Percentiles rank a stretch among this genome's conserved stretches.
Evolutionary conservation across 306 rosid genomes (phyloP).

Genomic region (Rubus idaeus): DNA sequence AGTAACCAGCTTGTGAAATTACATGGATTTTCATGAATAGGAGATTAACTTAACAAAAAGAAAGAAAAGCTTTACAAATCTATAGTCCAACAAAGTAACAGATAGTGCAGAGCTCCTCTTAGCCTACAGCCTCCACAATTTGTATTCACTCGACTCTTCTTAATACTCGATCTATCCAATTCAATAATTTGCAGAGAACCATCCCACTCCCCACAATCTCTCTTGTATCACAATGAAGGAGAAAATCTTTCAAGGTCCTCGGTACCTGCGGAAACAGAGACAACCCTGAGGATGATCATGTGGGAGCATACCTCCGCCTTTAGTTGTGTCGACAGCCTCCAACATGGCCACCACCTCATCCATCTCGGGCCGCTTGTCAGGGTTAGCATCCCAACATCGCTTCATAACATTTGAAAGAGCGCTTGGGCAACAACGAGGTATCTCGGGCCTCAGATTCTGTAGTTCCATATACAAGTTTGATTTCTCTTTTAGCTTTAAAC

Average conservation of each 20-base stretch:
- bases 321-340: constrained; percentile 92
- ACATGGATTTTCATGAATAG: constrained; percentile 29
- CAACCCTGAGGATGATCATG: constrained; percentile 83
- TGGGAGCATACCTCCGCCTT: constrained; percentile 99
- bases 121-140: constrained; percentile 43
- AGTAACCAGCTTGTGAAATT: constrained; percentile 13
- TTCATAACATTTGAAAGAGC: constrained; percentile 95
- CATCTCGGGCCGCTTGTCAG: constrained; percentile 96
- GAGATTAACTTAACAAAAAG: constrained; percentile 19
- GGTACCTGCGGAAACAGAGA: constrained; percentile 71
- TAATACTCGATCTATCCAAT: constrained; percentile 31
- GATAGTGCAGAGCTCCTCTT: constrained; percentile 46
- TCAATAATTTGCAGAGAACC: constrained; percentile 37
- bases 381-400: constrained; percentile 99
- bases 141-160: constrained; percentile 40
- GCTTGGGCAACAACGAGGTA: constrained; percentile 99
- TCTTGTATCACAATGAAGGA: constrained; percentile 22
- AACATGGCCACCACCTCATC: constrained; percentile 86
- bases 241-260: constrained; percentile 74
- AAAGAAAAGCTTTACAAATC: constrained; percentile 62
- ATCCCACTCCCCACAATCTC: constrained; percentile 18
- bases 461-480: constrained; percentile 27
- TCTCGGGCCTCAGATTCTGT: constrained; percentile 97
- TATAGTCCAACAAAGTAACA: constrained; percentile 47
- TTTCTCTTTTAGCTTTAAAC: constrained; percentile 14